Percentiles rank a stretch among this genome's conserved stretches.
Evolutionary conservation across 805 yeast species (phyloP).

Genomic region (Candida silvatica): DNA sequence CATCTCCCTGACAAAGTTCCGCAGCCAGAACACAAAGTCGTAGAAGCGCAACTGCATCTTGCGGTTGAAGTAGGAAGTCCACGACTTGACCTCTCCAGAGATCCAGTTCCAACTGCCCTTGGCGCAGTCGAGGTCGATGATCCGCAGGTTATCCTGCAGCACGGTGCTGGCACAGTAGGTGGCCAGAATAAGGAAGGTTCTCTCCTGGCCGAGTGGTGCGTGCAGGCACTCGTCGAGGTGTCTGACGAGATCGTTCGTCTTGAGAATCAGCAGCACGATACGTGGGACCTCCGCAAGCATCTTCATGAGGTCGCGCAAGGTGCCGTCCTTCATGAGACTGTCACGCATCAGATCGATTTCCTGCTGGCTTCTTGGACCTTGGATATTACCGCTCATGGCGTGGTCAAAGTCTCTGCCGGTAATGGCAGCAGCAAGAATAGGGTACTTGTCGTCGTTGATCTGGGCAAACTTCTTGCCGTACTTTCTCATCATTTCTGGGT

Average conservation of each 20-base stretch:
- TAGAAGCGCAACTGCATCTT: constrained; percentile 23
- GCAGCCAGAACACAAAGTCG: constrained; percentile 21
- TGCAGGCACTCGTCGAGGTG: constrained; percentile 77
- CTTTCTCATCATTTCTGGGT: constrained; percentile 54
- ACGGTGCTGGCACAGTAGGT: constrained; percentile 80
- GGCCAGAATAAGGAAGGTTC: constrained; percentile 85
- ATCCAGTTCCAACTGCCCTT: constrained; percentile 18
- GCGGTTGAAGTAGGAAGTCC: constrained; percentile 25
- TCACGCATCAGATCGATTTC: constrained; percentile 66
- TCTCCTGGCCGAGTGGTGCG: constrained; percentile 77
- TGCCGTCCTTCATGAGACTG: constrained; percentile 51
- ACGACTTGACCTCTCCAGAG: constrained; percentile 20
- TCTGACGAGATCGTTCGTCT: constrained; percentile 91
- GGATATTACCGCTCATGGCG: constrained; percentile 58
- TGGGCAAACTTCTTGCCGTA: constrained; percentile 79
- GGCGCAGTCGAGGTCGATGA: constrained; percentile 5
- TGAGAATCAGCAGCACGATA: constrained; percentile 75
- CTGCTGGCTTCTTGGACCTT: constrained; percentile 40
- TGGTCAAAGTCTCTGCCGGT: constrained; percentile 87
- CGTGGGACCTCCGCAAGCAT: constrained; percentile 76
- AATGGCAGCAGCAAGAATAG: constrained; percentile 83
- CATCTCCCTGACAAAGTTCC: too few relatives aligned
- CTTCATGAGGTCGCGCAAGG: constrained; percentile 69
- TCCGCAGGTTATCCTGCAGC: constrained; percentile 44
- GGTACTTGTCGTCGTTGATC: constrained; percentile 68